These are phyloP conservation scores for Nyctanthes arbortristis DNA, from an alignment of 257 asterid genomes.

Conservation along the genomic window DNA sequence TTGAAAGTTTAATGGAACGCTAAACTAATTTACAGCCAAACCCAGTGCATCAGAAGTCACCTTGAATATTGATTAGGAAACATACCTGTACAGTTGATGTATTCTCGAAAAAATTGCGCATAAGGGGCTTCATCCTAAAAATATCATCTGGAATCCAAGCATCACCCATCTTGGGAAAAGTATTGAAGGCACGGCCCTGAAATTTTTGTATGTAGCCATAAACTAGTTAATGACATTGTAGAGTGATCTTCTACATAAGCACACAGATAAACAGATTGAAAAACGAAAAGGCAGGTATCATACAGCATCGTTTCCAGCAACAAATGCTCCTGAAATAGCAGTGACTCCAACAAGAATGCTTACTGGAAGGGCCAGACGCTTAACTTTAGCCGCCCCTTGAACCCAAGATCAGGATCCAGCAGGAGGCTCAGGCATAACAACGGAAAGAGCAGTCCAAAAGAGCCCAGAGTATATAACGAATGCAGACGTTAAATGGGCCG, in stretches of 20 bases:
- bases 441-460: slow-evolving; percentile 93
- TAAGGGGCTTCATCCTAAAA: slow-evolving; percentile 68
- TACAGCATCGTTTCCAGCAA: slow-evolving; percentile 99
- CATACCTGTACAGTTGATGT: slow-evolving; percentile 90
- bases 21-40: not conserved
- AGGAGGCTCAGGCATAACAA: slow-evolving; percentile 96
- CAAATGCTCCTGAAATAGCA: slow-evolving; percentile 96
- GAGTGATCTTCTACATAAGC: slow-evolving; percentile 1
- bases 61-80: slow-evolving; percentile 12
- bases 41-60: slow-evolving; percentile 7
- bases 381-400: slow-evolving; percentile 84
- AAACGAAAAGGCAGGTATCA: slow-evolving; percentile 28
- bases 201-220: slow-evolving; percentile 23
- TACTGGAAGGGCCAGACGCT: slow-evolving; percentile 75
- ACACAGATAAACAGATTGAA: slow-evolving; percentile 8
- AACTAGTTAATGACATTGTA: slow-evolving; percentile 5
- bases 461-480: slow-evolving; percentile 86
- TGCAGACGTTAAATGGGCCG: slow-evolving; percentile 96
- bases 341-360: slow-evolving; percentile 84
- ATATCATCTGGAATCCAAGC: slow-evolving; percentile 84
- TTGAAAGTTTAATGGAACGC: not conserved
- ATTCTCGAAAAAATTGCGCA: slow-evolving; percentile 88
- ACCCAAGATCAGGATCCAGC: slow-evolving; percentile 79
- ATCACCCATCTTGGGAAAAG: slow-evolving; percentile 97
- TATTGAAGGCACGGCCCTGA: slow-evolving; percentile 93